These are phyloP conservation scores for Nepenthes gracilis DNA, from an alignment of 148 eudicot genomes.

Conservation along the genomic window DNA sequence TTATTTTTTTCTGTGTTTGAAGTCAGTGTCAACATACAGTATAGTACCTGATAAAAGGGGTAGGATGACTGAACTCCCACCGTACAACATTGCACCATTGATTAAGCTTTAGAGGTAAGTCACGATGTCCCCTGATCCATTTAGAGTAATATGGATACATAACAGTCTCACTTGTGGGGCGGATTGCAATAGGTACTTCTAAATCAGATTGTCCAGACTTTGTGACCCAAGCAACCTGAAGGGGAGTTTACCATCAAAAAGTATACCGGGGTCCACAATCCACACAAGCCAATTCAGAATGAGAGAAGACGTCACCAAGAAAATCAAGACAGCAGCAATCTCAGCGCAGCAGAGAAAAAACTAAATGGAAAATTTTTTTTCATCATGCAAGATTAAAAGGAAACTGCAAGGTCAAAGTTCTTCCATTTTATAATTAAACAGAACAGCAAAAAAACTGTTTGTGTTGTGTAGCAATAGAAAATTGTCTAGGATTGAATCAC, in stretches of 20 bases:
- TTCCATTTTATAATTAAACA: no score
- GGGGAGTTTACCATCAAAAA: background rate
- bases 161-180: conserved; percentile 99
- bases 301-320: background rate
- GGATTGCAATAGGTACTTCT: conserved; percentile 93
- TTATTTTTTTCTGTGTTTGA: background rate
- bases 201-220: conserved; percentile 82
- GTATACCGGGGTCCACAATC: background rate
- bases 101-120: conserved; percentile 83
- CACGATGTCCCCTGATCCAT: conserved; percentile 99
- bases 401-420: no score
- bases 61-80: conserved; percentile 99
- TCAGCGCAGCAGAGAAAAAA: no score
- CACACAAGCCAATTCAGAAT: conserved; percentile 2
- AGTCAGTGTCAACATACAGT: background rate
- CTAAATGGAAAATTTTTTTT: no score
- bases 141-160: conserved; percentile 97
- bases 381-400: no score
- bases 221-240: conserved; percentile 99
- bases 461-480: no score
- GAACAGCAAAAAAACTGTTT: no score
- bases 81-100: conserved; percentile 99
- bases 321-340: background rate
- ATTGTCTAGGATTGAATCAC: no score
- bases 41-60: conserved; percentile 88